Percentiles rank a stretch among this genome's conserved stretches.
phyloP scores from a whole-genome alignment of 352 stramenopile species.

The Globisporangium middletonii region DNA sequence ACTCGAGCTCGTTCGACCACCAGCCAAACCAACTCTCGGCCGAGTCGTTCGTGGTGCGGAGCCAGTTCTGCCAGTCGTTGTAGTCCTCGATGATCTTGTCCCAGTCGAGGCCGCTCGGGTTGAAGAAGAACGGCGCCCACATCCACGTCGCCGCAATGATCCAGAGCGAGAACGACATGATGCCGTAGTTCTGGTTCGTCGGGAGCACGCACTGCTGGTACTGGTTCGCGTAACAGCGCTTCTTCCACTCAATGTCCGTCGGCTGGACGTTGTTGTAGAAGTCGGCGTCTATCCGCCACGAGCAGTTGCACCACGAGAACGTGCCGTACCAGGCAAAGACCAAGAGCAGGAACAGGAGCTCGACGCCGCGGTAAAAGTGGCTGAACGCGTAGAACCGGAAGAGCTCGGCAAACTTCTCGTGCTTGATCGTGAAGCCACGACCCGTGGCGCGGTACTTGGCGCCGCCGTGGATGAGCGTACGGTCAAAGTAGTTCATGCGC shows the following conservation, averaged over 20 bases:
- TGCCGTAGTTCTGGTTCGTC: slow-evolving; percentile 96
- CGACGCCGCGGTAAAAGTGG: slow-evolving; percentile 97
- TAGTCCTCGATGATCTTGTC: slow-evolving; percentile 95
- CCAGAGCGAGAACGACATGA: slow-evolving; percentile 96
- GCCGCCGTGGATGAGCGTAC: slow-evolving; percentile 96
- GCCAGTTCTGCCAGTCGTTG: slow-evolving; percentile 93
- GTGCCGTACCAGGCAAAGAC: slow-evolving; percentile 90
- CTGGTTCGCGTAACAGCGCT: slow-evolving; percentile 71
- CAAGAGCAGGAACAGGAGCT: slow-evolving; percentile 85
- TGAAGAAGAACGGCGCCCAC: slow-evolving; percentile 91
- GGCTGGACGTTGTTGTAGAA: slow-evolving; percentile 79
- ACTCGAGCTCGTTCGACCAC: slow-evolving; percentile 80
- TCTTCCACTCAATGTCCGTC: slow-evolving; percentile 69
- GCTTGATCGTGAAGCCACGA: slow-evolving; percentile 28
- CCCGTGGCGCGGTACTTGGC: slow-evolving; percentile 97
- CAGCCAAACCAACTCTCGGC: slow-evolving; percentile 85
- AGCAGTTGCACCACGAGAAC: slow-evolving; percentile 91
- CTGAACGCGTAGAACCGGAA: slow-evolving; percentile 97
- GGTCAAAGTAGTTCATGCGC: slow-evolving; percentile 97
- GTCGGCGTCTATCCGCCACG: slow-evolving; percentile 56
- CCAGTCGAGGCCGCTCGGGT: slow-evolving; percentile 97
- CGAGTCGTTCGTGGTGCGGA: slow-evolving; percentile 84
- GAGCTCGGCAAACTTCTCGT: slow-evolving; percentile 96
- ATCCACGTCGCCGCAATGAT: slow-evolving; percentile 91
- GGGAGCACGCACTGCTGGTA: slow-evolving; percentile 90